phyloP scores from a whole-genome alignment of 2,329 filamentous ascomycete genomes.

The Ascochyta lentis region DNA sequence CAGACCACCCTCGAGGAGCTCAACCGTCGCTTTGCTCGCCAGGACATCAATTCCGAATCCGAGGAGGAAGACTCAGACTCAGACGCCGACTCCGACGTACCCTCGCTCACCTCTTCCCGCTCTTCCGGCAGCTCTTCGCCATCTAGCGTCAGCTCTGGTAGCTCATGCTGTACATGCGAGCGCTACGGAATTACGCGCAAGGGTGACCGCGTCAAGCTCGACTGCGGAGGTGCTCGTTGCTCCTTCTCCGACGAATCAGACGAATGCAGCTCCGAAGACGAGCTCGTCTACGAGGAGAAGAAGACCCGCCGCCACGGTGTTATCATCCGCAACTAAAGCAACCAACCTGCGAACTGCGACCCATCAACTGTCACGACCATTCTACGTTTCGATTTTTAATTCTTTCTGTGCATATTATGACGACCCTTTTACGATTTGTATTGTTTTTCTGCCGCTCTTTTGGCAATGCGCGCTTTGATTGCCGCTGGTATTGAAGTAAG shows the following conservation, averaged over 20 bases:
- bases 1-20: slow-evolving; percentile 80
- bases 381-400: slow-evolving; percentile 19
- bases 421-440: slow-evolving; percentile 24
- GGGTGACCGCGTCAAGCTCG: slow-evolving; percentile 92
- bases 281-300: slow-evolving; percentile 60
- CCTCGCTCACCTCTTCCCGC: slow-evolving; percentile 69
- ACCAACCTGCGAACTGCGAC: background rate
- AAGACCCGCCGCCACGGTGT: slow-evolving; percentile 56
- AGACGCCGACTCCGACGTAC: slow-evolving; percentile 69
- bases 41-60: slow-evolving; percentile 64
- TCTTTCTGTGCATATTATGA: slow-evolving; percentile 42
- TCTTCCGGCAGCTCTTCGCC: slow-evolving; percentile 72
- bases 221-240: slow-evolving; percentile 90
- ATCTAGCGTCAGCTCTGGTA: slow-evolving; percentile 64
- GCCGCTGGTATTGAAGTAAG: slow-evolving; percentile 19
- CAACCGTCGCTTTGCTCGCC: slow-evolving; percentile 72
- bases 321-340: slow-evolving; percentile 48
- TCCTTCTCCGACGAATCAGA: slow-evolving; percentile 76
- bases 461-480: slow-evolving; percentile 15
- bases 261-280: slow-evolving; percentile 74
- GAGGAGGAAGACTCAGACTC: slow-evolving; percentile 77
- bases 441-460: slow-evolving; percentile 18
- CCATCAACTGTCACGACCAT: slow-evolving; percentile 19
- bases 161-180: slow-evolving; percentile 82
- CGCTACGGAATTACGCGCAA: slow-evolving; percentile 95